phyloP scores from a whole-genome alignment of 2,329 filamentous ascomycete genomes.

The Echinosphaeria canescens region DNA sequence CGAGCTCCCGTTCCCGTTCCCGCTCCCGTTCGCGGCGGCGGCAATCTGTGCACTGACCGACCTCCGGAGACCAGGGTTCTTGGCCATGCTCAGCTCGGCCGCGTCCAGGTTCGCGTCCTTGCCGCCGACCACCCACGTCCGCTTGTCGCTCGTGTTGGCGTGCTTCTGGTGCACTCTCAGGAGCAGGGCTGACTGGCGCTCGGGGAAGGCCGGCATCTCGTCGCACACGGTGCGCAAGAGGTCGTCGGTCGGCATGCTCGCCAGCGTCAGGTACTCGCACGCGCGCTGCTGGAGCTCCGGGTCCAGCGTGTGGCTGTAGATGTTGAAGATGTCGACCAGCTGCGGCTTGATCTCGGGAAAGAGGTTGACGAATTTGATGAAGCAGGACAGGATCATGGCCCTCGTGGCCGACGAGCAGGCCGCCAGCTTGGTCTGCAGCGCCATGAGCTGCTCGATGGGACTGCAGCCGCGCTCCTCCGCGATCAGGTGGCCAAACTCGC shows the following conservation, averaged over 20 bases:
- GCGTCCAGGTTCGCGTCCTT: constrained; percentile 80
- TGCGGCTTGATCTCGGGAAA: constrained; percentile 98
- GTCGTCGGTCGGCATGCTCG: constrained; percentile 73
- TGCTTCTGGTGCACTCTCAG: constrained; percentile 91
- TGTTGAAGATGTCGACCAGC: constrained; percentile 69
- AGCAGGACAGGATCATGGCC: constrained; percentile 86
- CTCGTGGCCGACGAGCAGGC: constrained; percentile 76
- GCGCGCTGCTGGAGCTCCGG: constrained; percentile 91
- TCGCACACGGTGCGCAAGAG: constrained; percentile 86
- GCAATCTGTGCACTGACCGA: background rate
- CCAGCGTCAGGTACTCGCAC: constrained; percentile 81
- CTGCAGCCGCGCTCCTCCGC: constrained; percentile 83
- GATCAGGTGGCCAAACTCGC: constrained; percentile 92
- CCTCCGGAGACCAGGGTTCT: constrained; percentile 66
- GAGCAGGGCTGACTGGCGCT: constrained; percentile 76
- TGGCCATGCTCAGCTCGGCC: constrained; percentile 59
- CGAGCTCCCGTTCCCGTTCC: constrained; percentile 16
- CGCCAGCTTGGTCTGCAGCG: constrained; percentile 74
- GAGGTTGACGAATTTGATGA: constrained; percentile 94
- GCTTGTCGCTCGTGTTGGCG: constrained; percentile 77
- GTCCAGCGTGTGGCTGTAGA: constrained; percentile 88
- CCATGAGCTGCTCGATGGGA: constrained; percentile 92
- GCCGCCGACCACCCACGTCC: constrained; percentile 94
- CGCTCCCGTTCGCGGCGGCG: constrained; percentile 19
- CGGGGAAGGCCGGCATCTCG: constrained; percentile 97